These are phyloP conservation scores for Mycena vulgaris DNA, from an alignment of 768 basidiomycete genomes.

Conservation along the genomic window DNA sequence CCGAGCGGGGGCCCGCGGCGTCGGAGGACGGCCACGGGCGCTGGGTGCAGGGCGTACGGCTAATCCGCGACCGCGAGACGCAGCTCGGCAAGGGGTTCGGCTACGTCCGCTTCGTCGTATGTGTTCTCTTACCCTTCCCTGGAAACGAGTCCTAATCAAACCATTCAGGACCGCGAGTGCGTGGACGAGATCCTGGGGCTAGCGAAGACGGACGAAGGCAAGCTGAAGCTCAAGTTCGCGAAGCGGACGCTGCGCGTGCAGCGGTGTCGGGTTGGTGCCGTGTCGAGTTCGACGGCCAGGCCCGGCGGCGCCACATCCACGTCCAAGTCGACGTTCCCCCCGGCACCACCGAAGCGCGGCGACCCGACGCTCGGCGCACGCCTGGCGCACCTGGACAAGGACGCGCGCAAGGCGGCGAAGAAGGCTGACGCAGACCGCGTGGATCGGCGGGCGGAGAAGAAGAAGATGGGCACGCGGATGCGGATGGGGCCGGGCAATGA, in stretches of 20 bases:
- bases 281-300: conserved; percentile 44
- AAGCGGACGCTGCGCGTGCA: conserved; percentile 94
- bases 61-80: conserved; percentile 91
- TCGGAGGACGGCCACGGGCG: conserved; percentile 47
- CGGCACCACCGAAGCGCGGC: conserved; percentile 71
- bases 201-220: conserved; percentile 59
- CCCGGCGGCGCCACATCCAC: conserved; percentile 39
- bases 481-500: conserved; percentile 4
- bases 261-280: conserved; percentile 84
- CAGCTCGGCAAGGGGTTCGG: conserved; percentile 97
- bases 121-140: conserved; percentile 45
- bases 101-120: conserved; percentile 89
- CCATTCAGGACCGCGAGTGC: conserved; percentile 84
- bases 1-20: conserved; percentile 71
- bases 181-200: conserved; percentile 94
- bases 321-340: conserved; percentile 36
- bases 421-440: conserved; percentile 84
- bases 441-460: conserved; percentile 91
- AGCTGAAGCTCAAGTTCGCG: conserved; percentile 84
- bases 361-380: conserved; percentile 87
- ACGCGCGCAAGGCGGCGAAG: conserved; percentile 89
- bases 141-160: background rate
- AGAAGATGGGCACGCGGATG: conserved; percentile 78
- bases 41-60: conserved; percentile 90
- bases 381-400: conserved; percentile 84